Percentiles rank a stretch among this genome's conserved stretches.
Conservation (phyloP, 2,329 filamentous ascomycete genomes). For the Sphaerulina populicola region DNA sequence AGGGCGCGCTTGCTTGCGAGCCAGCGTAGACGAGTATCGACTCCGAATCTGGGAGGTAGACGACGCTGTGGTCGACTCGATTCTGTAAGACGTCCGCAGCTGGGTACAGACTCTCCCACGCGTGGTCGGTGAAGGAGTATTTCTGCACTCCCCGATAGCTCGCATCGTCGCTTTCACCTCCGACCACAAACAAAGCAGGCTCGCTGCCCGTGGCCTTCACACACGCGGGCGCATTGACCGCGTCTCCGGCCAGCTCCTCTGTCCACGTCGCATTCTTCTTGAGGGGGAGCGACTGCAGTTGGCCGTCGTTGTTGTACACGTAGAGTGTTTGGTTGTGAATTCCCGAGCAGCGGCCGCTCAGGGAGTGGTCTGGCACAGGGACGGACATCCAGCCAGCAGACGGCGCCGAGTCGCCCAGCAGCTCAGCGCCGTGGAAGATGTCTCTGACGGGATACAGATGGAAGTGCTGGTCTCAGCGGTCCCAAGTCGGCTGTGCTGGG, state of each 20-base stretch:
- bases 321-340: conserved; percentile 77
- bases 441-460: background rate
- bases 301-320: conserved; percentile 60
- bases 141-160: conserved; percentile 68
- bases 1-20: conserved; percentile 50
- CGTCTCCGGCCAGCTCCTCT: conserved; percentile 54
- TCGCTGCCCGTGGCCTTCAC: conserved; percentile 58
- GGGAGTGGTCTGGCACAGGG: conserved; percentile 59
- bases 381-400: conserved; percentile 51
- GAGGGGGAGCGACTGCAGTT: conserved; percentile 66
- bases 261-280: conserved; percentile 64
- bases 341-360: conserved; percentile 73
- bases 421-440: conserved; percentile 16
- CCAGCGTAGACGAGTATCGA: conserved; percentile 77
- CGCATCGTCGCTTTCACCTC: conserved; percentile 54
- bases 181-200: conserved; percentile 69
- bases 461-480: conserved; percentile 5
- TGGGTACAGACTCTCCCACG: conserved; percentile 51
- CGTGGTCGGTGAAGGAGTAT: conserved; percentile 50
- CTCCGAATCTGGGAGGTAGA: conserved; percentile 62
- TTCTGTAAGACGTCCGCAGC: conserved; percentile 52
- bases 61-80: conserved; percentile 64
- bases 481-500: conserved; percentile 8
- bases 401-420: conserved; percentile 16
- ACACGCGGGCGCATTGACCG: conserved; percentile 68